phyloP scores from a whole-genome alignment of 1,284 basidiomycete genomes.

The Apiotrichum siamense region DNA sequence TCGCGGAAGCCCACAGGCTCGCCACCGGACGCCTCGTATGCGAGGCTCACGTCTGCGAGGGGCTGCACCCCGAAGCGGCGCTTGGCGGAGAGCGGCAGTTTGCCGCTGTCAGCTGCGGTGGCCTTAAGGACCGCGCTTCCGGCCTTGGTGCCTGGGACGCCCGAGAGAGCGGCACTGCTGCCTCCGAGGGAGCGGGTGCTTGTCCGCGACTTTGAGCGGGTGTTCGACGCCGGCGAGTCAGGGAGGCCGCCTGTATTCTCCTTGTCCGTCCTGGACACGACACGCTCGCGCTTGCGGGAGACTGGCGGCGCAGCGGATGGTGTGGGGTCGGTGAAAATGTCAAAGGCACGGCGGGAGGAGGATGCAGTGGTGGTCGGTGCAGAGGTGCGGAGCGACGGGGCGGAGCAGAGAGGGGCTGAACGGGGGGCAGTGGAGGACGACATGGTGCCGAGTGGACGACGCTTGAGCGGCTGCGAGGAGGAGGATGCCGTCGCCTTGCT shows the following conservation, averaged over 20 bases:
- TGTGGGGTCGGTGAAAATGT: slow-evolving; percentile 5
- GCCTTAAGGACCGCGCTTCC: not conserved
- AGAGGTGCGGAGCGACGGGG: not conserved
- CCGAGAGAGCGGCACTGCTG: no score
- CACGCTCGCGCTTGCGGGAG: not conserved
- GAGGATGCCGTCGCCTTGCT: not conserved
- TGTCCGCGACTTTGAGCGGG: slow-evolving; percentile 7
- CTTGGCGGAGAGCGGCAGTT: not conserved
- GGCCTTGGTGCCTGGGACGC: no score
- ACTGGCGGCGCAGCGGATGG: not conserved
- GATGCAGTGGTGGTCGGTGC: not conserved
- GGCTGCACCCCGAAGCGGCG: slow-evolving; percentile 11
- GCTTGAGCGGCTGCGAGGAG: no score
- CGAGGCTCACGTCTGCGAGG: slow-evolving; percentile 38
- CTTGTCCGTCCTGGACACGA: slow-evolving; percentile 15
- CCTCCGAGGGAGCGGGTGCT: no score
- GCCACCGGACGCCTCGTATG: slow-evolving; percentile 37
- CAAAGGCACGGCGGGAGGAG: slow-evolving; percentile 2
- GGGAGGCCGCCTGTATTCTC: slow-evolving; percentile 24
- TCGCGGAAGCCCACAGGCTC: slow-evolving; percentile 36
- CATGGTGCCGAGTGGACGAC: no score
- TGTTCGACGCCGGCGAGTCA: slow-evolving; percentile 24
- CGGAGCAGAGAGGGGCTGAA: not conserved
- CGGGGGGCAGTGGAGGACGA: not conserved
- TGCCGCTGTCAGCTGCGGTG: not conserved